Evolutionary conservation across 345 rosid genomes (phyloP), one percentile per base, ranked within the genome.

Genomic region (Jatropha curcas): DNA sequence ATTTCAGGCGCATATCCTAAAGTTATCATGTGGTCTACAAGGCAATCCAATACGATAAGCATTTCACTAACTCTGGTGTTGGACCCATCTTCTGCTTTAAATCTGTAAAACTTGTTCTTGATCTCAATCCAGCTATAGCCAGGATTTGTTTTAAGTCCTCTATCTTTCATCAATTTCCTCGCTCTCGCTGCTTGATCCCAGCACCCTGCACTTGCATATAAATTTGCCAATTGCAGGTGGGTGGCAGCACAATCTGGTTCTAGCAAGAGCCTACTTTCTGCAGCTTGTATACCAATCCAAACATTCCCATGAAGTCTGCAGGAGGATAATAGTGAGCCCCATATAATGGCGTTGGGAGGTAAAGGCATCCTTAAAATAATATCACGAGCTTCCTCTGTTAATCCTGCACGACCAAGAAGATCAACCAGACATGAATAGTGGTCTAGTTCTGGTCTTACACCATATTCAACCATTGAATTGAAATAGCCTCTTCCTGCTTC

Each of bases 81-180:
- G 13, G 90, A 82, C 57, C 80, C 66, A 71, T 92, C 95, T 77
- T 90, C 94, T 65, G 90, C 97, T 82, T 83, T 83, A 64, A 94
- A 94, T 77, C 86, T 83, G 71, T 79, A 77, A 61, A 87, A 86
- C 65, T 78, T 66, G 62, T 92, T 85, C 79, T 84, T 84, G 46
- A 90, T 87, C 81, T 94, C 97, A 43, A 92, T 84, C 98, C 98
- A 92, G 77, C 98, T 94, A 56, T 72, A 83, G n/a, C 98, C 97
- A 10, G 96, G 88, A 75, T 63, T 83, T 9, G 91, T 87, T 81
- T 61, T 88, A 56, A 92, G 82, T 46, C 91, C 86, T 76, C 71
- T 83, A 71, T 94, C 98, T 82, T 94, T 90, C 94, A 94, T 94
- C 78, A 71, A 41, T 43, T 90, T 94, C 82, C 98, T 86, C 74